Percentiles rank a stretch among this genome's conserved stretches.
Conservation (phyloP, 2,329 filamentous ascomycete genomes). For the Aspergillus aculeatinus region DNA sequence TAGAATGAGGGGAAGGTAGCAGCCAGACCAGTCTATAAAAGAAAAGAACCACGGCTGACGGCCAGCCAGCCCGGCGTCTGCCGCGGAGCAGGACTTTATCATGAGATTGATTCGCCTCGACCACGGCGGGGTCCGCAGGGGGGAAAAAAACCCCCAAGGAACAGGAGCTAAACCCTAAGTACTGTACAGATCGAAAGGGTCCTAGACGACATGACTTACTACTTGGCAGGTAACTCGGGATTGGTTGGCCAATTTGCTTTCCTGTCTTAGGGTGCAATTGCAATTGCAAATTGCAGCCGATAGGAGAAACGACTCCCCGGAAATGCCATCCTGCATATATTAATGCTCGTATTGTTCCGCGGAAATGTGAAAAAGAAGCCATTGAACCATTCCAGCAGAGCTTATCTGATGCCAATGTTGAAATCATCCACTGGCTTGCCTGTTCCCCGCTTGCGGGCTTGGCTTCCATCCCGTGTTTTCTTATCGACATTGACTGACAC, state of each 20-base stretch:
- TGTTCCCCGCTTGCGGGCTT: not conserved
- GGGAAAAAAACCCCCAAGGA: not conserved
- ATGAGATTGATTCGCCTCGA: not conserved
- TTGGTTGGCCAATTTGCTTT: not conserved
- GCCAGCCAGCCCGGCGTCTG: not conserved
- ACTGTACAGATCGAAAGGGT: not conserved
- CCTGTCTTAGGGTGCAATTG: not conserved
- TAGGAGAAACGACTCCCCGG: not conserved
- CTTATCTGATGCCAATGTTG: not conserved
- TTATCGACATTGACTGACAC: not conserved
- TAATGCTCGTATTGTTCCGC: not conserved
- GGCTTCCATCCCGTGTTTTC: not conserved
- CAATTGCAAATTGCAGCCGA: not conserved
- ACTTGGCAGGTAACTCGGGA: not conserved
- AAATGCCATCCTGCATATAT: not conserved
- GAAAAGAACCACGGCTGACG: not conserved
- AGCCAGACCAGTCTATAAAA: not conserved
- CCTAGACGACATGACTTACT: not conserved
- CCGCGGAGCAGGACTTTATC: conserved; percentile 13
- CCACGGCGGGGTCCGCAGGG: conserved; percentile 3
- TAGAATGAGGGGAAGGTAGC: not conserved
- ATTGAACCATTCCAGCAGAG: not conserved
- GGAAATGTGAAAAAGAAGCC: not conserved
- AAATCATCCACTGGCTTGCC: not conserved
- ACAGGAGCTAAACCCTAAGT: not conserved